These are phyloP conservation scores for Fraxinus sp. DNA, from an alignment of 305 asterid genomes.

Conservation along the genomic window DNA sequence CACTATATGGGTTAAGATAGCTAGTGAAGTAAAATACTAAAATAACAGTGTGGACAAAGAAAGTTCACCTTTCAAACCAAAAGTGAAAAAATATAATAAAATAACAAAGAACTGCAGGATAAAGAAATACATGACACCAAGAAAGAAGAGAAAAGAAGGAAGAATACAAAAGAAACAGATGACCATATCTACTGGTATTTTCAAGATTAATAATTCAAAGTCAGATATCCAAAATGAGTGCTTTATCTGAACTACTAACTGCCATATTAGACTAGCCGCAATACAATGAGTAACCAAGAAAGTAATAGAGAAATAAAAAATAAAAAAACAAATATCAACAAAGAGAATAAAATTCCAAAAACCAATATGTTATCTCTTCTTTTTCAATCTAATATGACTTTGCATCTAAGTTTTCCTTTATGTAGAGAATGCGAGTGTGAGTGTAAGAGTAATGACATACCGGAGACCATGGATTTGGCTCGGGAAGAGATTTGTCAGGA, in stretches of 20 bases:
- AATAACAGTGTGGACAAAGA: background rate
- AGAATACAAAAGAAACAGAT: background rate
- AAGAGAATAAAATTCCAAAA: background rate
- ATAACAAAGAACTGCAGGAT: background rate
- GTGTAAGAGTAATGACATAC: conserved; percentile 40
- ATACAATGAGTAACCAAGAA: background rate
- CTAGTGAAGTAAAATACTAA: background rate
- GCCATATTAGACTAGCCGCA: conserved; percentile 10
- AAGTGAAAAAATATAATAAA: background rate
- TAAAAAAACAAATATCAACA: background rate
- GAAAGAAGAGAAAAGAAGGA: background rate
- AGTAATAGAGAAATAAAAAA: background rate
- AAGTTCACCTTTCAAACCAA: background rate
- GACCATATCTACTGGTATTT: background rate
- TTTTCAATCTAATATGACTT: background rate
- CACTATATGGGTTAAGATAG: background rate
- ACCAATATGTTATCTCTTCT: background rate
- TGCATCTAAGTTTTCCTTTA: background rate
- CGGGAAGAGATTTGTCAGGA: conserved; percentile 73
- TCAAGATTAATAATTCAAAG: background rate
- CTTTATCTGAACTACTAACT: background rate
- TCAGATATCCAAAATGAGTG: background rate
- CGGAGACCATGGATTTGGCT: conserved; percentile 99
- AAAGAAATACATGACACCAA: background rate
- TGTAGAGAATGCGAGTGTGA: conserved; percentile 13